Evolutionary conservation across 495 filamentous ascomycete genomes (phyloP).

Genomic region (Sporormia fimetaria): DNA sequence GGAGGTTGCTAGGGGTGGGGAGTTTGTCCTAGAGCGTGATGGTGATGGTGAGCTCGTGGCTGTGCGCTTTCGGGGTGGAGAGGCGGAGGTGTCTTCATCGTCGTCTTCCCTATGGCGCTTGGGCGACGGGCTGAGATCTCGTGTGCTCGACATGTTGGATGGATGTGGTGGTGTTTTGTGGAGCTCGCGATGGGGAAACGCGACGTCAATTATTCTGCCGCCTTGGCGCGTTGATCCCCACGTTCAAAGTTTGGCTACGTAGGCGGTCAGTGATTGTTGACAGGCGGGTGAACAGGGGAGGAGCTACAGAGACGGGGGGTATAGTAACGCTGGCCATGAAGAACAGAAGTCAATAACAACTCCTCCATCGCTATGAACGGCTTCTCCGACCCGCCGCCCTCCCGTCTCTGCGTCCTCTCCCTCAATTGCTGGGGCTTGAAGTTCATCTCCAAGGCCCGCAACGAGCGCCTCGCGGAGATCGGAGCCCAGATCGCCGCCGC

Average conservation of each 20-base stretch:
- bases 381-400: conserved; percentile 4
- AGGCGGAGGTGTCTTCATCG: conserved; percentile 6
- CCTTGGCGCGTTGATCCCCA: too few relatives aligned
- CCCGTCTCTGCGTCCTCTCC: conserved; percentile 56
- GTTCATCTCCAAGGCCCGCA: conserved; percentile 66
- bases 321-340: too few relatives aligned
- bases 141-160: conserved; percentile 4
- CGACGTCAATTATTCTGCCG: too few relatives aligned
- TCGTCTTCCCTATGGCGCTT: conserved; percentile 18
- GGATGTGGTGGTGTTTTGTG: neutral
- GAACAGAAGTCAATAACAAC: too few relatives aligned
- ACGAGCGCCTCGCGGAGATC: conserved; percentile 73
- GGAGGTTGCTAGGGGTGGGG: too few relatives aligned
- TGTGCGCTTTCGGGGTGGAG: conserved; percentile 14
- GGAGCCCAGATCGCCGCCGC: conserved; percentile 40
- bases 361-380: conserved; percentile 14
- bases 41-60: conserved; percentile 6
- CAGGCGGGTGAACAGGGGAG: too few relatives aligned
- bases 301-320: too few relatives aligned
- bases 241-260: too few relatives aligned
- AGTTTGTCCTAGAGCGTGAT: neutral
- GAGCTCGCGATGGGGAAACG: neutral
- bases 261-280: too few relatives aligned
- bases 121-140: conserved; percentile 9
- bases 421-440: conserved; percentile 97